These are phyloP conservation scores for Vickermania ingenoplastis DNA, from an alignment of 208 protist species.

Conservation along the genomic window DNA sequence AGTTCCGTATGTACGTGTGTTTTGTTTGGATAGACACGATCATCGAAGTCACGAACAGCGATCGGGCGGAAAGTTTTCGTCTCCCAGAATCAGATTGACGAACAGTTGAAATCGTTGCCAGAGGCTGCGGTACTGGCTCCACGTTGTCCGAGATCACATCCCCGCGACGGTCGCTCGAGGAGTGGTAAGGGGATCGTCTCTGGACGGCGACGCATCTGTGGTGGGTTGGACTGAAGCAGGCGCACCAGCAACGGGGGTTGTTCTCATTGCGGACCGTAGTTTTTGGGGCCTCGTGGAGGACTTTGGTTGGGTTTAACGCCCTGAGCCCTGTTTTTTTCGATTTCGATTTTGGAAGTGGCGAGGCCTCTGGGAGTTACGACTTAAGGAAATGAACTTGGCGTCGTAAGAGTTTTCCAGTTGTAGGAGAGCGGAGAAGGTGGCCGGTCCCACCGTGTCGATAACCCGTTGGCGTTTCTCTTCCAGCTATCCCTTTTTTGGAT, in stretches of 20 bases:
- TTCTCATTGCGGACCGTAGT: no score
- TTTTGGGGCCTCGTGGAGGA: no score
- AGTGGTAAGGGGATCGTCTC: background rate
- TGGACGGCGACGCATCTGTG: background rate
- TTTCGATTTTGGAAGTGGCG: no score
- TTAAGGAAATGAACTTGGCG: background rate
- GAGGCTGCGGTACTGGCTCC: background rate
- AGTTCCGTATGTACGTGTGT: background rate
- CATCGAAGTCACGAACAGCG: slow-evolving; percentile 1
- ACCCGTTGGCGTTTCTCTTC: background rate
- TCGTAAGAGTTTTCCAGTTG: background rate
- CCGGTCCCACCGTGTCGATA: background rate
- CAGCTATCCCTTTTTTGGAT: background rate
- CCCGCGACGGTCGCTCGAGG: background rate
- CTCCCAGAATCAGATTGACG: background rate
- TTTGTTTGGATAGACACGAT: background rate
- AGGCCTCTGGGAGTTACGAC: background rate
- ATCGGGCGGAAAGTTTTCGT: background rate
- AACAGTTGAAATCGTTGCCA: slow-evolving; percentile 1
- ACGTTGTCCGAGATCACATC: background rate
- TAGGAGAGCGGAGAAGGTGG: background rate
- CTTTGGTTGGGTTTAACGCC: no score
- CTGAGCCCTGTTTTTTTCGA: background rate
- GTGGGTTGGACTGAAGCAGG: background rate
- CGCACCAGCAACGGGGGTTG: background rate